Percentiles rank a stretch among this genome's conserved stretches.
phyloP scores from a whole-genome alignment of 352 stramenopile species.

The Peronospora belbahrii region DNA sequence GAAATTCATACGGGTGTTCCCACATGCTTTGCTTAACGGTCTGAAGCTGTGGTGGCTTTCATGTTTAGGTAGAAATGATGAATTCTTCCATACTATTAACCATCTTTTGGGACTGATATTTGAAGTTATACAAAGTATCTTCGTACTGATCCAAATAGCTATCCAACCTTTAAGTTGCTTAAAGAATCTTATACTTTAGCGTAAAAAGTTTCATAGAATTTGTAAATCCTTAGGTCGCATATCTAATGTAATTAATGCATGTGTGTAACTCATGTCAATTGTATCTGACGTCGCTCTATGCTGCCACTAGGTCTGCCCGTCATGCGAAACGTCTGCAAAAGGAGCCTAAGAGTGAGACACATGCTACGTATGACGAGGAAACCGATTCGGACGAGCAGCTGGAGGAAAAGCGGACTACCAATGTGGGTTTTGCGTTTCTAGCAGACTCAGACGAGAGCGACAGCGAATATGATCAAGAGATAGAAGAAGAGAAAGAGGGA shows the following conservation, averaged over 20 bases:
- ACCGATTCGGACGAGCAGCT: conserved; percentile 28
- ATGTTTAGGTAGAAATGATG: no score
- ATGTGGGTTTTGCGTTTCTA: conserved; percentile 65
- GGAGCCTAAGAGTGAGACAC: conserved; percentile 15
- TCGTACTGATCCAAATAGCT: no score
- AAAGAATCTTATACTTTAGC: no score
- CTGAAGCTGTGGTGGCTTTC: no score
- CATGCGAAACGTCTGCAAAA: conserved; percentile 64
- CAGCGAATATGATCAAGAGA: conserved; percentile 25
- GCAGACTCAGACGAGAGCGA: conserved; percentile 51
- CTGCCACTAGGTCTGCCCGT: conserved; percentile 54
- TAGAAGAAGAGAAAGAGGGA: conserved; percentile 10
- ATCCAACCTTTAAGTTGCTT: no score
- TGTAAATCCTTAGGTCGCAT: no score
- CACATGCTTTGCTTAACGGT: no score
- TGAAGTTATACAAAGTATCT: no score
- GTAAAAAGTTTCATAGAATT: no score
- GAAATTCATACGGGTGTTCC: no score
- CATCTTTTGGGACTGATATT: no score
- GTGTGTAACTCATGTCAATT: neutral
- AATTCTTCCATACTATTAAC: no score
- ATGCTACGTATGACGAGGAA: conserved; percentile 24
- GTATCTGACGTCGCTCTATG: conserved; percentile 6
- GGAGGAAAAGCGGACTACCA: conserved; percentile 47
- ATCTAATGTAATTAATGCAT: conserved; percentile 18